These are phyloP conservation scores for Rhypophila decipiens DNA, from an alignment of 495 filamentous ascomycete species.

Conservation along the genomic window DNA sequence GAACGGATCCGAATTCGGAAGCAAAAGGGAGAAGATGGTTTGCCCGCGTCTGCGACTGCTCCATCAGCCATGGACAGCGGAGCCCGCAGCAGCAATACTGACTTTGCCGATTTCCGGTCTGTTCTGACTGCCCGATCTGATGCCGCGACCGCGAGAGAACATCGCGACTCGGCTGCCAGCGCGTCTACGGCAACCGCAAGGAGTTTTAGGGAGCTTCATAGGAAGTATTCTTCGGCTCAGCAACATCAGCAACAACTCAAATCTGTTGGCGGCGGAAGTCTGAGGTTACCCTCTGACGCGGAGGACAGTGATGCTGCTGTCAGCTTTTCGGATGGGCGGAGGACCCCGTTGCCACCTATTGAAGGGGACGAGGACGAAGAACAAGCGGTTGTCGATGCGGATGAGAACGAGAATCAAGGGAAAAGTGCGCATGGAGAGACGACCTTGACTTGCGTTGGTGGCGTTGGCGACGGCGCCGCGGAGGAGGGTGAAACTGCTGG, in stretches of 20 bases:
- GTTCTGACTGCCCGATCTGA: conserved; percentile 22
- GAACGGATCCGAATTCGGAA: conserved; percentile 56
- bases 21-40: conserved; percentile 26
- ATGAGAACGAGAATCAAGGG: conserved; percentile 9
- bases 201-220: conserved; percentile 49
- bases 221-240: conserved; percentile 43
- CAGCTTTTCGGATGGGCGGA: conserved; percentile 50
- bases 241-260: conserved; percentile 19
- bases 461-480: too few species aligned
- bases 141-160: conserved; percentile 25
- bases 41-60: background rate
- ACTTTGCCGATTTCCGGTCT: conserved; percentile 24
- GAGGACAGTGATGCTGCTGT: conserved; percentile 50
- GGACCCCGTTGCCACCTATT: conserved; percentile 46
- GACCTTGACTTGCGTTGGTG: too few species aligned
- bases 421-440: conserved; percentile 20
- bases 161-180: conserved; percentile 48
- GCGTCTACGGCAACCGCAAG: conserved; percentile 50
- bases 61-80: conserved; percentile 5
- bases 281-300: conserved; percentile 40
- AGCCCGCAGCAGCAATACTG: conserved; percentile 8
- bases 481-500: too few species aligned
- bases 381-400: conserved; percentile 6
- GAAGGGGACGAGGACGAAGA: conserved; percentile 33
- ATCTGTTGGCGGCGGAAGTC: conserved; percentile 16